These are phyloP conservation scores for Lizonia empirigonia DNA, from an alignment of 2,329 filamentous ascomycete species.

Conservation along the genomic window DNA sequence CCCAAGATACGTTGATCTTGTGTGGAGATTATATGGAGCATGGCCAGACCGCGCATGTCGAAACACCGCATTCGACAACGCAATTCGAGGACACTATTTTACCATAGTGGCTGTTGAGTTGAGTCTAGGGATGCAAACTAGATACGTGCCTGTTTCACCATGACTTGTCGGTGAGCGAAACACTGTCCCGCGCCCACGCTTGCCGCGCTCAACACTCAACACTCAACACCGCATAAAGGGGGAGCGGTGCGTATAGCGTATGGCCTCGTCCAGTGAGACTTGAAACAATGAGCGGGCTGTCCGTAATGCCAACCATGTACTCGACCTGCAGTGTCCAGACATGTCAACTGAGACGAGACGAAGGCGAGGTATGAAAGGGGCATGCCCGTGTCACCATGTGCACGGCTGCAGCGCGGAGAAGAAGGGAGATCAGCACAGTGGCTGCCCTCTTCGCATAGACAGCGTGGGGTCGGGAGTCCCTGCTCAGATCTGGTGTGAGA, in stretches of 20 bases:
- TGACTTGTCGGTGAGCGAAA: slow-evolving; percentile 19
- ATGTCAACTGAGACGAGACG: slow-evolving; percentile 1
- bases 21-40: slow-evolving; percentile 16
- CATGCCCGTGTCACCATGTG: slow-evolving; percentile 9
- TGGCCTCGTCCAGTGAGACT: not conserved
- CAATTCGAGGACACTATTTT: slow-evolving; percentile 4
- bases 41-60: slow-evolving; percentile 7
- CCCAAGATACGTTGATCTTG: slow-evolving; percentile 12
- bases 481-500: slow-evolving; percentile 18
- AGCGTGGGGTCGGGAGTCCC: slow-evolving; percentile 24
- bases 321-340: slow-evolving; percentile 9
- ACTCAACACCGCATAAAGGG: slow-evolving; percentile 11
- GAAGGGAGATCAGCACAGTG: slow-evolving; percentile 24
- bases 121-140: slow-evolving; percentile 5
- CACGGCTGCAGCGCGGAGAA: slow-evolving; percentile 16
- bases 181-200: slow-evolving; percentile 9
- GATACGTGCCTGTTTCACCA: slow-evolving; percentile 17
- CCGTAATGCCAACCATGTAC: slow-evolving; percentile 3
- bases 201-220: slow-evolving; percentile 15
- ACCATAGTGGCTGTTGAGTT: slow-evolving; percentile 7
- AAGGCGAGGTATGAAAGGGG: not conserved
- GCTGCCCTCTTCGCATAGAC: slow-evolving; percentile 18
- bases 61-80: slow-evolving; percentile 5
- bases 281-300: slow-evolving; percentile 8
- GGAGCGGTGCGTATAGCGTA: slow-evolving; percentile 13